Evolutionary conservation across 331 rosid species (phyloP).

Genomic region (Acacia pycnantha): DNA sequence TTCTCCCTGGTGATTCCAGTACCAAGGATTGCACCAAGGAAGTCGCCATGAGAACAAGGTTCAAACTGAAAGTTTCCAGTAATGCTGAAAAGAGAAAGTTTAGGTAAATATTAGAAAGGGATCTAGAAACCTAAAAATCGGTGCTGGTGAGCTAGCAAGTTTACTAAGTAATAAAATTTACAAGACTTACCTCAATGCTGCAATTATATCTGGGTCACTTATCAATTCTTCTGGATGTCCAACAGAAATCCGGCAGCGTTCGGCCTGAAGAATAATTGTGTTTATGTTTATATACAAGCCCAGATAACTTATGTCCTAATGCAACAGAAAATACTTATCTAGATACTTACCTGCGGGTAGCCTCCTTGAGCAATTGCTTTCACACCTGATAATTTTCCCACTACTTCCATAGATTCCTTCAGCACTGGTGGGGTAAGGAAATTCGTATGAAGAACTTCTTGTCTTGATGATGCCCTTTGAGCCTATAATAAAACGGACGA

Average conservation of each 20-base stretch:
- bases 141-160: conserved; percentile 11
- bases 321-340: conserved; percentile 8
- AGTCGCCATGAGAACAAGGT: conserved; percentile 89
- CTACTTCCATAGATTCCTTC: conserved; percentile 75
- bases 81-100: conserved; percentile 53
- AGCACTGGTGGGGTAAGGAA: conserved; percentile 87
- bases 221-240: conserved; percentile 76
- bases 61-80: conserved; percentile 82
- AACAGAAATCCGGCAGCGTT: conserved; percentile 86
- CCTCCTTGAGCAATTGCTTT: conserved; percentile 89
- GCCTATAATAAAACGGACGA: conserved; percentile 50
- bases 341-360: conserved; percentile 74
- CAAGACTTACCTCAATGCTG: conserved; percentile 68
- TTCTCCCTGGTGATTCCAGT: conserved; percentile 84
- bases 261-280: conserved; percentile 60
- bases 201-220: conserved; percentile 80
- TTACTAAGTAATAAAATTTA: neutral
- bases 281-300: conserved; percentile 8
- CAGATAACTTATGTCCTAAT: neutral
- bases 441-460: conserved; percentile 77
- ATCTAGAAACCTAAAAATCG: neutral
- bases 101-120: conserved; percentile 12
- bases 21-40: conserved; percentile 89
- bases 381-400: conserved; percentile 75
- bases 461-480: conserved; percentile 70